Evolutionary conservation across 768 basidiomycete species (phyloP).

Genomic region (Macrolepiota dolichaula): DNA sequence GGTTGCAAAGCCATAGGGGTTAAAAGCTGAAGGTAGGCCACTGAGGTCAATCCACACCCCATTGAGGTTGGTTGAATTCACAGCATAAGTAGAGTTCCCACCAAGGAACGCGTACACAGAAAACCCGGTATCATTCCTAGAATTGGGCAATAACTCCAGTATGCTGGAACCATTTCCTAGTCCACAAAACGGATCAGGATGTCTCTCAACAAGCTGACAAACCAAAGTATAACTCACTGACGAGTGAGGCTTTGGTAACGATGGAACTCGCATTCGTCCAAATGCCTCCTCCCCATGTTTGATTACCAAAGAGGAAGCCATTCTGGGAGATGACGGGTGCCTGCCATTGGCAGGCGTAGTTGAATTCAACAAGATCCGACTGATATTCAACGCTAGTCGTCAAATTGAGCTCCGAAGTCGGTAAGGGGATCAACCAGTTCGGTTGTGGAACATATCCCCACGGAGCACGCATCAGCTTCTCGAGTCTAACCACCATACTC

Average conservation of each 20-base stretch:
- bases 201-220: background rate
- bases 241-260: background rate
- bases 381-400: background rate
- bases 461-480: background rate
- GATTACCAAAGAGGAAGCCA: background rate
- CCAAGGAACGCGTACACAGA: conserved; percentile 1
- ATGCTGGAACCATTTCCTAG: background rate
- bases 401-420: background rate
- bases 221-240: background rate
- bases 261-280: background rate
- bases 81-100: background rate
- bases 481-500: background rate
- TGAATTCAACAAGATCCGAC: background rate
- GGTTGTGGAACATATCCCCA: background rate
- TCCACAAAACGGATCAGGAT: background rate
- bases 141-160: background rate
- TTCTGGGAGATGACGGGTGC: background rate
- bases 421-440: conserved; percentile 2
- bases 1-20: background rate
- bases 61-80: background rate
- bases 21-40: background rate
- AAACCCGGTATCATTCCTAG: background rate
- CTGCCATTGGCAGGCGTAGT: conserved; percentile 3
- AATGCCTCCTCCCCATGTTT: background rate
- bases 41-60: background rate